These are phyloP conservation scores for Metschnikowia drakensbergensis DNA, from an alignment of 805 yeast genomes.

Conservation along the genomic window DNA sequence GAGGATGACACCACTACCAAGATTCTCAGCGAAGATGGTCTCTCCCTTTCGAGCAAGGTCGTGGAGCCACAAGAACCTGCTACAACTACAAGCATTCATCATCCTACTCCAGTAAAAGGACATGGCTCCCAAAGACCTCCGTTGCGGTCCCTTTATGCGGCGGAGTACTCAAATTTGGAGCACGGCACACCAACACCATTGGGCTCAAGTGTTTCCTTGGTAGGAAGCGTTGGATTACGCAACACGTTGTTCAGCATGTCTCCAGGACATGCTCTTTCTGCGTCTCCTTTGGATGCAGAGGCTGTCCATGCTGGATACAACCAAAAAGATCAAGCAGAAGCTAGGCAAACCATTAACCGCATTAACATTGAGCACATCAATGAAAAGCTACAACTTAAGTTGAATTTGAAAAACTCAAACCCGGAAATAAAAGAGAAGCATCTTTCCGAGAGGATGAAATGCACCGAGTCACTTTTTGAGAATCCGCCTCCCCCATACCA, in stretches of 20 bases:
- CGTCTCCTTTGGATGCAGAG: slow-evolving; percentile 28
- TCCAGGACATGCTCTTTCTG: slow-evolving; percentile 20
- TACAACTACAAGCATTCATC: slow-evolving; percentile 6
- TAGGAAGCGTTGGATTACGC: slow-evolving; percentile 40
- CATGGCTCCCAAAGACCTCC: slow-evolving; percentile 7
- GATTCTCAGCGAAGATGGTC: neutral
- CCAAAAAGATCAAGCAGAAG: slow-evolving; percentile 13
- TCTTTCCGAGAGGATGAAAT: neutral
- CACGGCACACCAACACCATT: slow-evolving; percentile 12
- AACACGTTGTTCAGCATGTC: slow-evolving; percentile 33
- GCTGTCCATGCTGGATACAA: slow-evolving; percentile 1
- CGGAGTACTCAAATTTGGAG: neutral
- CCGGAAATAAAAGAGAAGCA: slow-evolving; percentile 3
- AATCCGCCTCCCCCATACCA: slow-evolving; percentile 20
- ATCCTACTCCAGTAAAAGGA: slow-evolving; percentile 16
- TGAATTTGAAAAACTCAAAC: slow-evolving; percentile 2
- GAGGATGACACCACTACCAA: neutral
- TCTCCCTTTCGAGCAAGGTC: neutral
- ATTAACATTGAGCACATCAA: slow-evolving; percentile 31
- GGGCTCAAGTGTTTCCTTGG: slow-evolving; percentile 21
- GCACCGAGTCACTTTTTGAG: slow-evolving; percentile 8
- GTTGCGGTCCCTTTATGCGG: slow-evolving; percentile 5
- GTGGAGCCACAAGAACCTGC: neutral
- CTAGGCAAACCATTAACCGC: slow-evolving; percentile 26
- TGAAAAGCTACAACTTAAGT: slow-evolving; percentile 18